Evolutionary conservation across 2,329 filamentous ascomycete species (phyloP), one percentile per base, ranked within the genome.

Genomic region (Aspergillus piperis): DNA sequence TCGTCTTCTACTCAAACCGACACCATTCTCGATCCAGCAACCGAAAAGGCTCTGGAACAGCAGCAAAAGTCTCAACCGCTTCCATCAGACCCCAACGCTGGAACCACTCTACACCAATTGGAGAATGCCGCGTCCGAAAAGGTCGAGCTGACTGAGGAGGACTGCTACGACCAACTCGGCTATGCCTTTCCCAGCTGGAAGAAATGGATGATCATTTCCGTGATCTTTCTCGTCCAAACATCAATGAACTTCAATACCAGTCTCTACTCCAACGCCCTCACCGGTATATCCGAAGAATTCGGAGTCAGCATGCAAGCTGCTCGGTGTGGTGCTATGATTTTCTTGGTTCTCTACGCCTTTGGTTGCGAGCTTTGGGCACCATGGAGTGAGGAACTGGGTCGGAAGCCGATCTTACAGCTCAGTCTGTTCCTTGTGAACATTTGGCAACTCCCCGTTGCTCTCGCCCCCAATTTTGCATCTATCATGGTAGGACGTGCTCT

Each of bases 351-450:
- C 2, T 95, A 96, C 73, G 91, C 90, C 39, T 93, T 95, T 72
- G 91, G 91, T 38, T 95, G 91, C 73, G 91, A 95, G 75, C 82
- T 94, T 0, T 95, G 91, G 91, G 91, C 91, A 0, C 91, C 91
- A 0, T 95, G 91, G 90, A 90, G 86, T 49, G 91, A 96, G 73
- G 91, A 95, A 70, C 81, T 94, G 53, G 91, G 91, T 19, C 86
- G 91, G 53, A 90, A 87, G 80, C 88, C 88, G 1, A 84, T 95
- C 58, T 81, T 94, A 21, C 91, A 94, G 80, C 77, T 83, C 23
- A 90, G 87, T 39, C 77, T 95, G 57, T 83, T 90, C 64, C 78
- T 95, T 10, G 90, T 93, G 74, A 95, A 95, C 68, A 75, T 94
- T 58, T 95, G 84, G 81, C 88, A 91, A 65, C 74, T 92, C 0